Conservation (phyloP, 140 eudicot species). For the Cichorium intybus region DNA sequence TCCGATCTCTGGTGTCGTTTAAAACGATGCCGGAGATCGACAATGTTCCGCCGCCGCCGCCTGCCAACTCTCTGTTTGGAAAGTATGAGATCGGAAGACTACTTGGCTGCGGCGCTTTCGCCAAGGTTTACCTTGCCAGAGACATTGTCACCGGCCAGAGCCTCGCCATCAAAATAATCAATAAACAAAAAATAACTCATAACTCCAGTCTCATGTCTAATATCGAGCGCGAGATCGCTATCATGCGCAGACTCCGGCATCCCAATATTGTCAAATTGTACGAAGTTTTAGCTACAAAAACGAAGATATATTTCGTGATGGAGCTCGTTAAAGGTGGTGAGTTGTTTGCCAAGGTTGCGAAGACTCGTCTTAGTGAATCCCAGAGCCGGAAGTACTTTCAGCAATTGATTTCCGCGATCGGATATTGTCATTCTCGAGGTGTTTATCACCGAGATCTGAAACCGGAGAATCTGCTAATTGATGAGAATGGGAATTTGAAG, state of each 20-base stretch:
- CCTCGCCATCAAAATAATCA: constrained; percentile 63
- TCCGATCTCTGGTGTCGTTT: constrained; percentile 43
- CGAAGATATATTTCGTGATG: constrained; percentile 64
- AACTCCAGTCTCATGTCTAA: constrained; percentile 34
- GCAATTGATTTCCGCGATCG: constrained; percentile 68
- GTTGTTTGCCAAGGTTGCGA: constrained; percentile 51
- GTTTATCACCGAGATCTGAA: constrained; percentile 71
- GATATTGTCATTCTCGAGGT: constrained; percentile 65
- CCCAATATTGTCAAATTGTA: constrained; percentile 52
- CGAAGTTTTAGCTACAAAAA: constrained; percentile 64
- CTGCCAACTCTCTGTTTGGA: constrained; percentile 46
- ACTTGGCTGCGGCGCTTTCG: constrained; percentile 78
- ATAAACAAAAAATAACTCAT: constrained; percentile 43
- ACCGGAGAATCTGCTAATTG: constrained; percentile 71
- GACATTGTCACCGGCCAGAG: constrained; percentile 52
- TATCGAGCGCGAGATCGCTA: constrained; percentile 67
- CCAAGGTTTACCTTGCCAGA: constrained; percentile 74
- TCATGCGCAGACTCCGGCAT: constrained; percentile 59
- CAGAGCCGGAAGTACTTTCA: constrained; percentile 65
- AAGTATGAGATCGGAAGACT: constrained; percentile 72
- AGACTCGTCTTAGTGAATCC: constrained; percentile 49
- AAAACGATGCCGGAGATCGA: constrained; percentile 47
- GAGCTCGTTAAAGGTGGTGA: constrained; percentile 78
- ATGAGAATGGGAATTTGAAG: constrained; percentile 61
- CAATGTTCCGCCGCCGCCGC: constrained; percentile 16